Evolutionary conservation across 2,329 filamentous ascomycete genomes (phyloP), one percentile per base, ranked within the genome.

Genomic region (Ophiosphaerella korrae): DNA sequence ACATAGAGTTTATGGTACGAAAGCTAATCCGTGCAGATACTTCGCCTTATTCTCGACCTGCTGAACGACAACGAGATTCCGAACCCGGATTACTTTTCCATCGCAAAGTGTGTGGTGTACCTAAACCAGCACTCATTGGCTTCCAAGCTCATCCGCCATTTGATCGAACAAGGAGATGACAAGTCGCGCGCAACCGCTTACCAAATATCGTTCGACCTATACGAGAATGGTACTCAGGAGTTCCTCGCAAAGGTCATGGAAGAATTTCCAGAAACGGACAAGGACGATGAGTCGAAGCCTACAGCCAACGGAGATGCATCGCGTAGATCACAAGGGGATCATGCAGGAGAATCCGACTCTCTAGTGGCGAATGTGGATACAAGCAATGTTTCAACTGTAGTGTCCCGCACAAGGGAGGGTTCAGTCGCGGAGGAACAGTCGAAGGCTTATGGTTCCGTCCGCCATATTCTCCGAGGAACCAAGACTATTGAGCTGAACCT

Each of bases 151-250:
- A 84, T 99, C 36, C 84, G 84, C 44, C 87, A 90, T 62, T 82
- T 99, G 18, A 87, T 97, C 8, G 82, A 88, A 54, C 89, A 89
- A 58, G 90, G 86, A 5, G 90, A 96, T 61, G 82, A 86, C 43
- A 86, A 86, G 53, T 92, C 91, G 0, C 84, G 90, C 13, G 89
- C 92, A 16, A 88, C 90, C 42, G 94, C 94, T 14, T 99, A 97
- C 74, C 94, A 99, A 73, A 96, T 99, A 50, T 94, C 93, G 1
- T 99, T 99, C 67, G 94, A 99, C 68, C 82, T 99, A 5, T 97
- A 97, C 75, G 94, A 99, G 77, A 99, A 99, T 69, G 94, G 94
- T 62, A 97, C 94, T 0, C 94, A 99, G 67, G 94, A 97, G 71
- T 99, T 99, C 66, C 77, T 99, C 21, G 87, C 87, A 61, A 97